Evolutionary conservation across 139 green algal species (phyloP).

Genomic region (Auxenochlorella pyrenoidosa): DNA sequence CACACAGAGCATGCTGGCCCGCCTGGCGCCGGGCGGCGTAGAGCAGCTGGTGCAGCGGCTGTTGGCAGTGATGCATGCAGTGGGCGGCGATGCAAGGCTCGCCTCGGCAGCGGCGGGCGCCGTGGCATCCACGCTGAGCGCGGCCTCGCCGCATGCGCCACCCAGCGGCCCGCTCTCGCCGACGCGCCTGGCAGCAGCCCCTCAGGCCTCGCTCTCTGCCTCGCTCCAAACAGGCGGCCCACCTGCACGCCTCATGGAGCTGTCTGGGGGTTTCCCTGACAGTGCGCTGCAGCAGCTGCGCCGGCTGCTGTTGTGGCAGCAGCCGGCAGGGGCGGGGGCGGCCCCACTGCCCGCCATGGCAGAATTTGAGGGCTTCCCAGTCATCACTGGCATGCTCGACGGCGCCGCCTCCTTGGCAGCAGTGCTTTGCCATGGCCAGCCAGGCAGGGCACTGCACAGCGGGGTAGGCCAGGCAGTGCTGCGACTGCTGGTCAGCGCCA

Average conservation of each 20-base stretch:
- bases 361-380: conserved; percentile 32
- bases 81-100: background rate
- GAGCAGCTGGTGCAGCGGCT: conserved; percentile 13
- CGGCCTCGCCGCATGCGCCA: background rate
- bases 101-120: background rate
- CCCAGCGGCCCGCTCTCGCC: conserved; percentile 5
- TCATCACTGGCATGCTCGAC: conserved; percentile 61
- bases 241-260: background rate
- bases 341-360: conserved; percentile 3
- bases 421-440: conserved; percentile 45
- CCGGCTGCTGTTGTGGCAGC: conserved; percentile 18
- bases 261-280: background rate
- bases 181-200: background rate
- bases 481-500: conserved; percentile 7
- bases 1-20: background rate
- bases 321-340: background rate
- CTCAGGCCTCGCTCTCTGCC: background rate
- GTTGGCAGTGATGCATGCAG: conserved; percentile 4
- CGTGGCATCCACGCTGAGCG: background rate
- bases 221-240: background rate
- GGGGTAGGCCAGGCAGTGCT: conserved; percentile 44
- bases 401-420: conserved; percentile 61
- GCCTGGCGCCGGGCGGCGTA: background rate
- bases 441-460: conserved; percentile 49
- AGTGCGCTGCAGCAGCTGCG: conserved; percentile 17